Conservation (phyloP, 352 stramenopile genomes). For the Phytophthora sp. region DNA sequence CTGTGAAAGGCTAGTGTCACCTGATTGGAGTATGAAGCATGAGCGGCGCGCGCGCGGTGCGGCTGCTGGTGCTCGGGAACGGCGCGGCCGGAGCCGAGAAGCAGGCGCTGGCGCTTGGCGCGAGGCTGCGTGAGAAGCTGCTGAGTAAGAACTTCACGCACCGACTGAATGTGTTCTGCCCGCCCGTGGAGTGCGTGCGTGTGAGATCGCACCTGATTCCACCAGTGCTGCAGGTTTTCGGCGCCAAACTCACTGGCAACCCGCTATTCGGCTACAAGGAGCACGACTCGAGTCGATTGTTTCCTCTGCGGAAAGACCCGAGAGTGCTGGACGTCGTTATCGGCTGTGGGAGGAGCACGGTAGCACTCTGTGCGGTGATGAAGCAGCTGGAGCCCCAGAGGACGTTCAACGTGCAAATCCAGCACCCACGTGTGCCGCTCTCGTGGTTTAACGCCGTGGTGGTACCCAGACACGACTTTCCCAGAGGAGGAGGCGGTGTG, state of each 20-base stretch:
- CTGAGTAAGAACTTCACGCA: not conserved
- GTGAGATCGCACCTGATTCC: constrained; percentile 45
- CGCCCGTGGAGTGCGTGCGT: constrained; percentile 35
- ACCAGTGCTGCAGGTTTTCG: constrained; percentile 49
- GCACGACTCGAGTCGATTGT: not conserved
- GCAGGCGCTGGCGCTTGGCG: constrained; percentile 65
- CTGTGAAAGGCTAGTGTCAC: constrained; percentile 11
- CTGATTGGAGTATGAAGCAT: constrained; percentile 8
- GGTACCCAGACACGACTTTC: constrained; percentile 63
- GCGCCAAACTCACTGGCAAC: constrained; percentile 42
- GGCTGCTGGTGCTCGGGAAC: constrained; percentile 74
- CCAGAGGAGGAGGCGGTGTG: not conserved
- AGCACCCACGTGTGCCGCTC: constrained; percentile 68
- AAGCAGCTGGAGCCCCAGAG: constrained; percentile 36
- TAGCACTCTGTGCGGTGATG: constrained; percentile 64
- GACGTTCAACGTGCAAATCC: constrained; percentile 78
- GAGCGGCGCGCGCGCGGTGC: constrained; percentile 25
- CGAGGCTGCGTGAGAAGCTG: constrained; percentile 37
- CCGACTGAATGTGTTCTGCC: not conserved
- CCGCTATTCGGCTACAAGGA: constrained; percentile 59
- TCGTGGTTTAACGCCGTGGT: constrained; percentile 69
- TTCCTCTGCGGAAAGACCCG: not conserved
- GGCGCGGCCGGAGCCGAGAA: constrained; percentile 78
- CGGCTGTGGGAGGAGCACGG: constrained; percentile 69
- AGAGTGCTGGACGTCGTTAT: constrained; percentile 55